Percentiles rank a stretch among this genome's conserved stretches.
phyloP scores from a whole-genome alignment of 495 filamentous ascomycete genomes.

The Baudoinia panamericana region DNA sequence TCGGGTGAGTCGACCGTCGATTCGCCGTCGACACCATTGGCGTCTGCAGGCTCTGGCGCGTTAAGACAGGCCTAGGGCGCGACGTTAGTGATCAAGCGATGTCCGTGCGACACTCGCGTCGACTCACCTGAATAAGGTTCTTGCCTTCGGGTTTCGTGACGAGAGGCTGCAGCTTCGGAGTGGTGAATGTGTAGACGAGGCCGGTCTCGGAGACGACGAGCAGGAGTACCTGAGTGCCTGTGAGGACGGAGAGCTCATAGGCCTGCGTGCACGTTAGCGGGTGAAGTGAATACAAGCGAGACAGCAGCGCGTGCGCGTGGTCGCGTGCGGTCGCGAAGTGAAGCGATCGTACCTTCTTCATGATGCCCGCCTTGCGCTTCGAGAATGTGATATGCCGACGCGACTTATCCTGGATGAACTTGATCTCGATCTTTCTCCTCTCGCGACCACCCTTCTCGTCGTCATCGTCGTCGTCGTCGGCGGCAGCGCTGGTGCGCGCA shows the following conservation, averaged over 20 bases:
- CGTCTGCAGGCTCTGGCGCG: constrained; percentile 85
- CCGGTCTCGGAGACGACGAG: constrained; percentile 98
- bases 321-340: constrained; percentile 7
- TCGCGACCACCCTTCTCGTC: constrained; percentile 98
- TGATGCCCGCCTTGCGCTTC: constrained; percentile 99
- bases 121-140: constrained; percentile 94
- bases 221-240: constrained; percentile 92
- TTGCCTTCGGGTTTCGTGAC: constrained; percentile 99
- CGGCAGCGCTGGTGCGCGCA: constrained; percentile 56
- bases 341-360: constrained; percentile 82
- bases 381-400: constrained; percentile 99
- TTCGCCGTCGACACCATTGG: constrained; percentile 75
- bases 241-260: constrained; percentile 94
- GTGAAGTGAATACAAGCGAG: constrained; percentile 6
- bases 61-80: constrained; percentile 78
- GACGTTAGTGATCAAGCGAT: constrained; percentile 9
- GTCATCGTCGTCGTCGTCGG: constrained; percentile 87
- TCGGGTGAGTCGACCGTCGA: constrained; percentile 31
- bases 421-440: constrained; percentile 99
- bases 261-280: constrained; percentile 47
- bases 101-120: too few relatives aligned
- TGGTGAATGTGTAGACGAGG: constrained; percentile 98
- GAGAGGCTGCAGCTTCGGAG: constrained; percentile 94
- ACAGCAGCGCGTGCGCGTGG: not conserved
- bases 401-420: constrained; percentile 99